Evolutionary conservation across 176 grass and related monocot genomes (phyloP), one percentile per base, ranked within the genome.

Genomic region (Triticum urartu): DNA sequence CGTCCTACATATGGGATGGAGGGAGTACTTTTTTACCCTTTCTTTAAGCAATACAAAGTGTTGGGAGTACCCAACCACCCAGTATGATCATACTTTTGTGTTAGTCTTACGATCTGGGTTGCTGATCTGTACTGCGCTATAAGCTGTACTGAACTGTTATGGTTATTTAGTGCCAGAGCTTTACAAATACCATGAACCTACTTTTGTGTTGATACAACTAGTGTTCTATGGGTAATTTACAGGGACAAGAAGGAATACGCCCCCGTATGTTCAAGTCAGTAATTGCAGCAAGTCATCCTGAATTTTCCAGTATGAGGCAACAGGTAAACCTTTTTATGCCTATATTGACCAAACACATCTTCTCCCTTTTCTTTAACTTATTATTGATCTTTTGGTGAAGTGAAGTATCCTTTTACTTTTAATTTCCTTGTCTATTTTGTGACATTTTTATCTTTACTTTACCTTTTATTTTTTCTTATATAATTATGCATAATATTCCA

Each of bases 181-280:
- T 78, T 64, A 40, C 15, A 45, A 77, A 26, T 60, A 34, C 47
- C 50, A 10, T 12, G 5, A 58, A 60, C 72, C 63, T 33, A 65
- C 39, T 69, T 54, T 45, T 90, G 56, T 85, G 11, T 81, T 65
- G 20, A 71, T 77, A 18, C 18, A 50, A 15, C 4, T 13, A 34
- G 24, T 81, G 38, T 25, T 78, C 13, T 75, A 30, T 40, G n/a
- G 39, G 68, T 40, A 32, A 24, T 87, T 56, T 87, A 75, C 86
- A 99, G 94, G 91, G 90, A 22, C 97, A 99, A 66, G 92, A 87
- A 88, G 97, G 92, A n/a, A 85, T 99, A 72, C 90, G 92, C 79
- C 94, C 97, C 91, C 92, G 83, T 17, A 99, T 99, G 97, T 96
- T 99, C 68, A 99, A 99, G 88, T 75, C 92, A 58, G 94, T 99